Percentiles rank a stretch among this genome's conserved stretches.
Evolutionary conservation across 2,329 filamentous ascomycete species (phyloP).

Genomic region (Seiridium cupressi): DNA sequence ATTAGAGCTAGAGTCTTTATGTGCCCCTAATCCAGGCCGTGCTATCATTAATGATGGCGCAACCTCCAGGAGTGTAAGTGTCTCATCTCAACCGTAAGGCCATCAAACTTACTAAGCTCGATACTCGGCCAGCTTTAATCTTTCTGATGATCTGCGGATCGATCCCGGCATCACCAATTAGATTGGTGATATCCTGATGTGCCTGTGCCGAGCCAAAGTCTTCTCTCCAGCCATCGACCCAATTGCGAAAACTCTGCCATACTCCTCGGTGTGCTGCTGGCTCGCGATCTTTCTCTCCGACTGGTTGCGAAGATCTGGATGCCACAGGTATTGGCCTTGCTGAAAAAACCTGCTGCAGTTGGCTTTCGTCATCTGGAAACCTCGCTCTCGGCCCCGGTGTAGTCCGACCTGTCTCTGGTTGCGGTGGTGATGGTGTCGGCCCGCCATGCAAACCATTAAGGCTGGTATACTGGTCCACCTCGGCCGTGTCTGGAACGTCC

Average conservation of each 20-base stretch:
- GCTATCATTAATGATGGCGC: constrained; percentile 10
- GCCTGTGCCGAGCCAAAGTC: constrained; percentile 9
- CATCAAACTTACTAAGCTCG: neutral
- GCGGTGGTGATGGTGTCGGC: neutral
- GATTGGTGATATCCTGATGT: constrained; percentile 10
- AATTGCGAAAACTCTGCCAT: constrained; percentile 11
- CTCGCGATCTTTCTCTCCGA: constrained; percentile 11
- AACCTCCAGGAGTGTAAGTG: neutral
- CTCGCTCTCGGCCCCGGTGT: neutral
- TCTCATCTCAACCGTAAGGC: neutral
- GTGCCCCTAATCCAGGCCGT: constrained; percentile 10
- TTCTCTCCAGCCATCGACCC: constrained; percentile 1
- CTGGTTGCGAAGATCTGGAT: neutral
- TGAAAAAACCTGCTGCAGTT: constrained; percentile 1
- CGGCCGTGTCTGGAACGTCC: neutral
- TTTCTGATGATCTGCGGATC: constrained; percentile 10
- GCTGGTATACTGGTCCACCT: neutral
- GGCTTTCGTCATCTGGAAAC: neutral
- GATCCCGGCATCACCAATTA: constrained; percentile 14
- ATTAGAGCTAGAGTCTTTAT: neutral
- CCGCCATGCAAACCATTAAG: neutral
- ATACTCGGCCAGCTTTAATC: constrained; percentile 5
- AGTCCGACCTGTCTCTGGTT: neutral
- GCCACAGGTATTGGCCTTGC: neutral
- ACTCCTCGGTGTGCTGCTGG: constrained; percentile 5